These are phyloP conservation scores for Thuidium tamariscinum DNA, from an alignment of 225 moss, liverwort and hornwort genomes.

Conservation along the genomic window DNA sequence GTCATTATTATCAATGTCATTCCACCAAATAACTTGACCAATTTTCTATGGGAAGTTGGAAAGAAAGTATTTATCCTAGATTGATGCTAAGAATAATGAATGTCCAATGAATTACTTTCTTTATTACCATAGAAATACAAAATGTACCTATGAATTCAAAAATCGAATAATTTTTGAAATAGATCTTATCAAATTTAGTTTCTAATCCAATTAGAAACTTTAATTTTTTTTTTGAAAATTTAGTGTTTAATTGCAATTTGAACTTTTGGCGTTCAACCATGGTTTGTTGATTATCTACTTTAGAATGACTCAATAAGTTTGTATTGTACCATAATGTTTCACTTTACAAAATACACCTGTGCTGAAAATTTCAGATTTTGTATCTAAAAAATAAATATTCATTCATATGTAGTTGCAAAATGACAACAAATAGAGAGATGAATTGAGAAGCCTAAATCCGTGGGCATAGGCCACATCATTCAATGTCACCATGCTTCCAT, in stretches of 20 bases:
- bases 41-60: background rate
- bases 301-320: background rate
- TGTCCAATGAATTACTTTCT: accelerated
- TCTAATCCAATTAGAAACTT: too few species aligned
- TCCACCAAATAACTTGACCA: background rate
- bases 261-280: accelerated
- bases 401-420: background rate
- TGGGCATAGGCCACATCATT: too few species aligned
- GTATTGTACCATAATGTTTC: background rate
- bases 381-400: background rate
- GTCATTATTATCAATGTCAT: accelerated
- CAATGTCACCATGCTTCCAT: too few species aligned
- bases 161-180: background rate
- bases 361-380: background rate
- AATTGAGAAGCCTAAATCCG: background rate
- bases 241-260: background rate
- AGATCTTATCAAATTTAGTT: too few species aligned
- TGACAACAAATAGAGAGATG: background rate
- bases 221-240: too few species aligned
- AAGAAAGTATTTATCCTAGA: background rate
- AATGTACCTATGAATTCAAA: background rate
- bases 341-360: background rate
- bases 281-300: background rate
- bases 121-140: accelerated
- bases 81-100: accelerated